A percentile compares a stretch with the other conserved stretches of the same genome.
These are phyloP conservation scores for Polygonum aviculare DNA, from an alignment of 148 eudicot species.

Conservation along the genomic window DNA sequence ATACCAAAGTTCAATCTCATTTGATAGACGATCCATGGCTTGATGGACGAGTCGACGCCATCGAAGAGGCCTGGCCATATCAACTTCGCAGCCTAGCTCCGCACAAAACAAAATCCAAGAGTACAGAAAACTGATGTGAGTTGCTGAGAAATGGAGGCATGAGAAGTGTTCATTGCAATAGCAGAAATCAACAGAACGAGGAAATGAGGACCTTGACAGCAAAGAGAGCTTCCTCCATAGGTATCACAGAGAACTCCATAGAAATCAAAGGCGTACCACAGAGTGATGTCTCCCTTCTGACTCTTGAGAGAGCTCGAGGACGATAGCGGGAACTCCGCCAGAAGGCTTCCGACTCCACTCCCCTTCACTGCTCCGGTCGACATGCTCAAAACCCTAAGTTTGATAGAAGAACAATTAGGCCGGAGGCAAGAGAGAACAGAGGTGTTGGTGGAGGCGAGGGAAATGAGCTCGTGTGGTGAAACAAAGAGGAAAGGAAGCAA, in stretches of 20 bases:
- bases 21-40: constrained; percentile 84
- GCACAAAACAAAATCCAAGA: not conserved
- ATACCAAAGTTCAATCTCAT: too few relatives aligned
- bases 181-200: too few relatives aligned
- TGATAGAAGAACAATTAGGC: too few relatives aligned
- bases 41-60: constrained; percentile 46
- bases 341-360: not conserved
- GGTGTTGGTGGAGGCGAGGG: too few relatives aligned
- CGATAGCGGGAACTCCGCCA: constrained; percentile 29
- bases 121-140: not conserved
- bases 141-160: not conserved
- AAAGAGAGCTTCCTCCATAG: too few relatives aligned
- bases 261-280: constrained; percentile 67
- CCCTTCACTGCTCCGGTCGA: constrained; percentile 26
- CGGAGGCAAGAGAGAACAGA: too few relatives aligned
- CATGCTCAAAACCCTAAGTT: too few relatives aligned
- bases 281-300: constrained; percentile 76
- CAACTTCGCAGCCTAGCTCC: constrained; percentile 64
- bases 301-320: constrained; percentile 40
- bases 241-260: too few relatives aligned
- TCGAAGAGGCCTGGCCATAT: constrained; percentile 79
- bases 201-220: too few relatives aligned
- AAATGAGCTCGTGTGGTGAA: too few relatives aligned
- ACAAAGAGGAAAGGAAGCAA: too few relatives aligned
- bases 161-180: not conserved